Evolutionary conservation across 2,329 filamentous ascomycete species (phyloP).

Genomic region (Sodiomyces alkalinus): DNA sequence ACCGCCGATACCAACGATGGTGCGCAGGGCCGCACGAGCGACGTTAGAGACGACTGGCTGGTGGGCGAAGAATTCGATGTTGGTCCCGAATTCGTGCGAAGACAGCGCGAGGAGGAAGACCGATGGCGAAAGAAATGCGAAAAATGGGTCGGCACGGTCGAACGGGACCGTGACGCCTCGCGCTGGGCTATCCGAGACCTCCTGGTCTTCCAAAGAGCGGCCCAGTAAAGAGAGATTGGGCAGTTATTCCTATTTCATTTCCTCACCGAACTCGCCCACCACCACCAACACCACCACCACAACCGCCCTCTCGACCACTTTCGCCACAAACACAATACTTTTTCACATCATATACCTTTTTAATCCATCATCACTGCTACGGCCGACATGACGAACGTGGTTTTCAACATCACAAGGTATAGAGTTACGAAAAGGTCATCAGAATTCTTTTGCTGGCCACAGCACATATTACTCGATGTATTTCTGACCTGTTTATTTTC

Average conservation of each 20-base stretch:
- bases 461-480: too few species aligned
- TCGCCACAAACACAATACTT: not conserved
- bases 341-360: not conserved
- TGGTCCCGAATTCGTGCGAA: conserved; percentile 78
- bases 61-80: conserved; percentile 97
- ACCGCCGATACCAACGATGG: conserved; percentile 31
- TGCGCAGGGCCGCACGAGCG: conserved; percentile 36
- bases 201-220: conserved; percentile 23
- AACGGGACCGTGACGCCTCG: conserved; percentile 47
- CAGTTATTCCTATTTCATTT: too few species aligned
- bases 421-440: too few species aligned
- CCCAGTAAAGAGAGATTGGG: conserved; percentile 2
- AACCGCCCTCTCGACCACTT: not conserved
- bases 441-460: too few species aligned
- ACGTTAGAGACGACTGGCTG: conserved; percentile 62
- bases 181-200: conserved; percentile 61
- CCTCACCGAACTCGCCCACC: not conserved
- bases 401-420: too few species aligned
- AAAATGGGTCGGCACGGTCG: conserved; percentile 57
- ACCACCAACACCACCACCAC: not conserved
- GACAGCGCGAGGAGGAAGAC: conserved; percentile 83
- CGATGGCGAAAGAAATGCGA: conserved; percentile 81
- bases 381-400: conserved; percentile 1
- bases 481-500: too few species aligned
- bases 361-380: conserved; percentile 1